Percentiles rank a stretch among this genome's conserved stretches.
Evolutionary conservation across 1,139 yeast genomes (phyloP).

Genomic region (Sugiyamaella japonica): DNA sequence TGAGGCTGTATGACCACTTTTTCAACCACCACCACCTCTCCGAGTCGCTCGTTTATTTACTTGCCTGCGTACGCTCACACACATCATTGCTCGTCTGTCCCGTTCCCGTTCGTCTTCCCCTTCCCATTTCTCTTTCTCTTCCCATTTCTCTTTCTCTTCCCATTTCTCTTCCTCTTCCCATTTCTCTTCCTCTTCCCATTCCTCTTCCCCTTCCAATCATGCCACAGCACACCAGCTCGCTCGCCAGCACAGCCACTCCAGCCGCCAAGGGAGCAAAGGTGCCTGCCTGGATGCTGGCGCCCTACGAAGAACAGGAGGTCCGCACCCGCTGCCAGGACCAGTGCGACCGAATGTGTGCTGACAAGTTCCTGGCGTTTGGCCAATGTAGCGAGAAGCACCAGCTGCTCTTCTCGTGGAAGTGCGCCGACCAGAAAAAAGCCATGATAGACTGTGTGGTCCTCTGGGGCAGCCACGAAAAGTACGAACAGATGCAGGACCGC

Average conservation of each 20-base stretch:
- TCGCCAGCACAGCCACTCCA: not conserved
- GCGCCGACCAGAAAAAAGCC: conserved; percentile 57
- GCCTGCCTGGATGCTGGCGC: conserved; percentile 84
- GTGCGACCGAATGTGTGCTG: conserved; percentile 73
- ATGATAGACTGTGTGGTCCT: conserved; percentile 71
- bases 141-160: no score
- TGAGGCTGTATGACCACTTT: no score
- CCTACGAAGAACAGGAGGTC: conserved; percentile 80
- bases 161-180: no score
- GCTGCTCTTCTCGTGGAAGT: conserved; percentile 56
- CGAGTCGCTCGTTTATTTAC: no score
- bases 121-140: no score
- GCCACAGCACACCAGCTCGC: not conserved
- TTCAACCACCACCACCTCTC: not conserved
- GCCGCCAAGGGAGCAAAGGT: not conserved
- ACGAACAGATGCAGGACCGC: conserved; percentile 65
- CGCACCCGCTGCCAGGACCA: conserved; percentile 74
- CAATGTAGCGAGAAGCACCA: conserved; percentile 57
- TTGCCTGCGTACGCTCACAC: no score
- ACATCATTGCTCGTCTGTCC: no score
- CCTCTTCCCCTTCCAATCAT: no score
- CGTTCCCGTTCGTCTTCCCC: no score
- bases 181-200: no score
- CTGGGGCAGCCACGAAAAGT: conserved; percentile 61
- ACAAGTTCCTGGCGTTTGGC: conserved; percentile 48